Evolutionary conservation across 2,329 filamentous ascomycete genomes (phyloP), one percentile per base, ranked within the genome.

Genomic region (Aspergillus chevalieri): DNA sequence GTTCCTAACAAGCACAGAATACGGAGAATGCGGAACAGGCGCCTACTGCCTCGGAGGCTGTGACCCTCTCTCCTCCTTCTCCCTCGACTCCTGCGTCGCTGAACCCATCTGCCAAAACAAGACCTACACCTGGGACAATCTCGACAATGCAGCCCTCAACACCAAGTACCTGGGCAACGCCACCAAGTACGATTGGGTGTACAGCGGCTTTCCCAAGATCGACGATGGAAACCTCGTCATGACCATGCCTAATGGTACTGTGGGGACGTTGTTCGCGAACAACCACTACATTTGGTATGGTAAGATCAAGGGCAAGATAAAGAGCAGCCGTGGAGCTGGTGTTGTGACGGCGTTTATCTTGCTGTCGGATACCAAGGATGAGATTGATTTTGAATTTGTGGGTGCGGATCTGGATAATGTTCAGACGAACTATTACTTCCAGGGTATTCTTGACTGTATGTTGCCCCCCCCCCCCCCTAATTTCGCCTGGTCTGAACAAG

Each of bases 271-370:
- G 43, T 74, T 98, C 48, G 87, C 90, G 21, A 84, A 81, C 56
- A 92, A 89, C 50, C 78, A 83, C 57, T 97, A 96, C 73, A 85
- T 98, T 72, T 97, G 93, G 93, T 98, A 97, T 70, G 93, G 93
- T 65, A 95, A 87, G 70, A 85, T 95, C 62, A 87, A 86, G 68
- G 89, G 89, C 48, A 87, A 76, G 49, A 77, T 97, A 69, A 93
- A 89, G 78, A 92, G 90, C 0, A 86, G 85, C 56, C 84, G 87
- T 63, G 91, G 90, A 50, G 74, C 78, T 43, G 93, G 93, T 78
- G 93, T 98, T 19, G 87, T 98, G n/a, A 94, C 90, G 2, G 92
- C 90, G 26, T 98, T 98, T 67, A 98, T 98, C 68, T 77, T 97
- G 65, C 83, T 96, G 70, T 91, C 87, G 33, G 92, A 97, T 64